Percentiles rank a stretch among this genome's conserved stretches.
These are phyloP conservation scores for Diaporthe sp. DNA, from an alignment of 2,329 filamentous ascomycete species.

Conservation along the genomic window DNA sequence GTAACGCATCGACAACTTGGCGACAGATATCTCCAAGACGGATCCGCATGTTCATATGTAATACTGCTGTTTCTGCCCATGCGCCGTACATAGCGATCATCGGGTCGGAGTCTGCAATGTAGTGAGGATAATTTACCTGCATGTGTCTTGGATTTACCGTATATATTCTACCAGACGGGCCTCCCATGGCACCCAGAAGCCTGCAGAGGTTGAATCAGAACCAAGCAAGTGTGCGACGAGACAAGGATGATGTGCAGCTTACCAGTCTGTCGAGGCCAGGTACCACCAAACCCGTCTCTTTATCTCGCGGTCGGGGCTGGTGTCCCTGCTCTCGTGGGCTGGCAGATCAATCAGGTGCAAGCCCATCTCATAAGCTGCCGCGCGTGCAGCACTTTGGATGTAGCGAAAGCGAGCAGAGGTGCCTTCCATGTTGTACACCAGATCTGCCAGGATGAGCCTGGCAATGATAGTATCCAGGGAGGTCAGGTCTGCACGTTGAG, in stretches of 20 bases:
- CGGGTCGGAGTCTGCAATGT: conserved; percentile 41
- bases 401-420: conserved; percentile 46
- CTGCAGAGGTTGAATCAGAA: conserved; percentile 37
- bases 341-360: conserved; percentile 53
- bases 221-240: neutral
- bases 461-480: conserved; percentile 51
- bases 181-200: conserved; percentile 49
- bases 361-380: conserved; percentile 47
- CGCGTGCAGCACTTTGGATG: conserved; percentile 43
- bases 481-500: conserved; percentile 41
- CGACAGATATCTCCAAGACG: conserved; percentile 39
- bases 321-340: conserved; percentile 38
- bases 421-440: conserved; percentile 52
- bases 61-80: conserved; percentile 14
- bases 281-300: conserved; percentile 58
- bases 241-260: neutral
- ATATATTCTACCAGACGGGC: conserved; percentile 49
- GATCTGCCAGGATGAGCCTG: conserved; percentile 49
- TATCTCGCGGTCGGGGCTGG: conserved; percentile 45
- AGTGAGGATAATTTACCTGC: conserved; percentile 50
- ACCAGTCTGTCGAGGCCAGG: conserved; percentile 52
- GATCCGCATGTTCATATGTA: conserved; percentile 34
- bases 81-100: neutral
- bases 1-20: conserved; percentile 37
- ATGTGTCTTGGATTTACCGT: conserved; percentile 51